Evolutionary conservation across 179 eudicot species (phyloP).

Genomic region (Heliamphora pulchella): DNA sequence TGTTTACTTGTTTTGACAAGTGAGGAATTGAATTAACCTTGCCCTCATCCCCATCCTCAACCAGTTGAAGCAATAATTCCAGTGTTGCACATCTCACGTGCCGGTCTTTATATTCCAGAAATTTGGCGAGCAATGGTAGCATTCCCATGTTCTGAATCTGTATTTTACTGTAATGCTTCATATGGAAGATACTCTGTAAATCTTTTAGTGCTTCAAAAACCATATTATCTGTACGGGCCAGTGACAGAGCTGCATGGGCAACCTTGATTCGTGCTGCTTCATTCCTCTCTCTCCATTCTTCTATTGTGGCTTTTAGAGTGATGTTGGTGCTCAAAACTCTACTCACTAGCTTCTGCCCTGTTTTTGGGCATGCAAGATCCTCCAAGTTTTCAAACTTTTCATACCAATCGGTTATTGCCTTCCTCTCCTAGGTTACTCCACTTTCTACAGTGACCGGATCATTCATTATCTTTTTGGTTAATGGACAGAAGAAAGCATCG

Average conservation of each 20-base stretch:
- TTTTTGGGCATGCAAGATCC: slow-evolving; percentile 51
- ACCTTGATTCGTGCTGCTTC: slow-evolving; percentile 55
- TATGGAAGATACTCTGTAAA: slow-evolving; percentile 39
- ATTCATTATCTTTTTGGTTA: slow-evolving; percentile 66
- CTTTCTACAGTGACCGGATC: slow-evolving; percentile 78
- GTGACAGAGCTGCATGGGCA: slow-evolving; percentile 51
- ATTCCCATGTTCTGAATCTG: slow-evolving; percentile 46
- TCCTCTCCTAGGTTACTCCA: slow-evolving; percentile 68
- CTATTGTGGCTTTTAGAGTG: slow-evolving; percentile 57
- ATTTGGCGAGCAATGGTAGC: slow-evolving; percentile 49
- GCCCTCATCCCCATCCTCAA: slow-evolving; percentile 50
- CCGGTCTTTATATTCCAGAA: slow-evolving; percentile 50
- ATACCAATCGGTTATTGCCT: slow-evolving; percentile 52
- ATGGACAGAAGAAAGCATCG: slow-evolving; percentile 63
- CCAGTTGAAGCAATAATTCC: slow-evolving; percentile 40
- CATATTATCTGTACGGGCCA: slow-evolving; percentile 46
- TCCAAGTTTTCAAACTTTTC: slow-evolving; percentile 28
- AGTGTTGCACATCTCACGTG: slow-evolving; percentile 46
- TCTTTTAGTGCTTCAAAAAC: slow-evolving; percentile 60
- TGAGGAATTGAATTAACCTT: slow-evolving; percentile 33
- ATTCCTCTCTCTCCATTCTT: slow-evolving; percentile 79
- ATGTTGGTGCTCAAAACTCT: slow-evolving; percentile 42
- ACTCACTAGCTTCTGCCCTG: slow-evolving; percentile 44
- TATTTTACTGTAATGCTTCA: slow-evolving; percentile 31
- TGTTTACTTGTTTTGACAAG: background rate